These are phyloP conservation scores for Parascedosporium putredinis DNA, from an alignment of 2,329 filamentous ascomycete species.

Conservation along the genomic window DNA sequence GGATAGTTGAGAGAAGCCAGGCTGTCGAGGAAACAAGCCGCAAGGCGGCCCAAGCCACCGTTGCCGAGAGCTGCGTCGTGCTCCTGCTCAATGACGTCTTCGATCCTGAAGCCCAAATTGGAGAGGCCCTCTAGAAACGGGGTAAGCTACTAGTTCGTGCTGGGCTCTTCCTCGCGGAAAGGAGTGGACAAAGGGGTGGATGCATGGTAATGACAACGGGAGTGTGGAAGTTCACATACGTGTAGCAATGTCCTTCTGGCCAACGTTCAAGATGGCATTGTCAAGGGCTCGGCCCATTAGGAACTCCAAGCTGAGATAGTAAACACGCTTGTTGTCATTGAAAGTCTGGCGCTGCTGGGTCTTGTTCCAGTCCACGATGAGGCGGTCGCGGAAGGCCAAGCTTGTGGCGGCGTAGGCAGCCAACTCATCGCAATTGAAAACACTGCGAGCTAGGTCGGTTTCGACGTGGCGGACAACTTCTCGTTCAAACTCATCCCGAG, in stretches of 20 bases:
- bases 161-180: too few relatives aligned
- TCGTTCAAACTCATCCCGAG: conserved; percentile 73
- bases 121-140: conserved; percentile 57
- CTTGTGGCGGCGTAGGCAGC: conserved; percentile 88
- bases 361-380: conserved; percentile 95
- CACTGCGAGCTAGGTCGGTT: conserved; percentile 85
- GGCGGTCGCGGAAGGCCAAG: conserved; percentile 81
- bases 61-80: conserved; percentile 95
- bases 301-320: conserved; percentile 96
- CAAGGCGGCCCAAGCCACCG: conserved; percentile 85
- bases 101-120: conserved; percentile 91
- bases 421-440: conserved; percentile 96
- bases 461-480: conserved; percentile 92
- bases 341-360: conserved; percentile 95
- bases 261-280: conserved; percentile 97
- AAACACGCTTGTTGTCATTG: conserved; percentile 82
- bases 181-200: too few relatives aligned
- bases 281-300: conserved; percentile 93
- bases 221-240: conserved; percentile 37
- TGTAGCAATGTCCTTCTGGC: conserved; percentile 73
- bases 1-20: conserved; percentile 90
- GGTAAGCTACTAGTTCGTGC: too few relatives aligned
- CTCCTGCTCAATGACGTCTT: conserved; percentile 90
- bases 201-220: too few relatives aligned
- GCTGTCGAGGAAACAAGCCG: conserved; percentile 94